These are phyloP conservation scores for Fomitopsis pinicola DNA, from an alignment of 1,284 basidiomycete genomes.

Conservation along the genomic window DNA sequence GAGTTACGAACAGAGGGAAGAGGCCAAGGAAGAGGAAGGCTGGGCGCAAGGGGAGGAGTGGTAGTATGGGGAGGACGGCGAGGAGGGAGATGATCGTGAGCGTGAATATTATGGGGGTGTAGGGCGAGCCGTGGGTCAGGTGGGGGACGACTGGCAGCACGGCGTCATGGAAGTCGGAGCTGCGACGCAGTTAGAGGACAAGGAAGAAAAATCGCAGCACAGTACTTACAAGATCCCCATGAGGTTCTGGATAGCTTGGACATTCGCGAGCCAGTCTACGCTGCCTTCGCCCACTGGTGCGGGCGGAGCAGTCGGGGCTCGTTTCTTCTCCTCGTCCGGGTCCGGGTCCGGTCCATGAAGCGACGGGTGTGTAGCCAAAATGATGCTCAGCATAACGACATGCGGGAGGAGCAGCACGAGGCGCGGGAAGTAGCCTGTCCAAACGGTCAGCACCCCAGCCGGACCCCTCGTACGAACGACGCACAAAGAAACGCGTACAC, in stretches of 20 bases:
- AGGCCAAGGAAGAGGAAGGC: constrained; percentile 54
- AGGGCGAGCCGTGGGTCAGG: constrained; percentile 48
- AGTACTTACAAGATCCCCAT: constrained; percentile 66
- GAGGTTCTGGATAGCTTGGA: constrained; percentile 77
- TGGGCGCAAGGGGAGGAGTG: constrained; percentile 52
- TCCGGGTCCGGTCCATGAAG: constrained; percentile 10
- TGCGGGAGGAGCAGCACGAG: constrained; percentile 65
- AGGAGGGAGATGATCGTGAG: constrained; percentile 41
- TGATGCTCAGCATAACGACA: constrained; percentile 44
- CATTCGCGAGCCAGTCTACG: constrained; percentile 71
- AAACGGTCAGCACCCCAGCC: background rate
- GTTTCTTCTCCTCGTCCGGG: constrained; percentile 13
- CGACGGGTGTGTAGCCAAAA: constrained; percentile 54
- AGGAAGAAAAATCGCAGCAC: background rate
- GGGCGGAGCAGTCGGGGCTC: constrained; percentile 31
- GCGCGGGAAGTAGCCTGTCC: constrained; percentile 62
- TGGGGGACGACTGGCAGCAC: constrained; percentile 32
- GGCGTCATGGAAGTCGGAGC: constrained; percentile 41
- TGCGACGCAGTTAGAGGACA: constrained; percentile 15
- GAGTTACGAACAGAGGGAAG: constrained; percentile 45
- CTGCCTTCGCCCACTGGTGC: constrained; percentile 47
- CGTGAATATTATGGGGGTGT: constrained; percentile 50
- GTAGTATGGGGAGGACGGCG: constrained; percentile 41
- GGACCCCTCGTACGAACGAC: constrained; percentile 20
- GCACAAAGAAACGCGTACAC: constrained; percentile 68